A percentile compares a stretch with the other conserved stretches of the same genome.
Conservation (phyloP, 2,329 filamentous ascomycete species). For the Stachybotrys chlorohalonatus region DNA sequence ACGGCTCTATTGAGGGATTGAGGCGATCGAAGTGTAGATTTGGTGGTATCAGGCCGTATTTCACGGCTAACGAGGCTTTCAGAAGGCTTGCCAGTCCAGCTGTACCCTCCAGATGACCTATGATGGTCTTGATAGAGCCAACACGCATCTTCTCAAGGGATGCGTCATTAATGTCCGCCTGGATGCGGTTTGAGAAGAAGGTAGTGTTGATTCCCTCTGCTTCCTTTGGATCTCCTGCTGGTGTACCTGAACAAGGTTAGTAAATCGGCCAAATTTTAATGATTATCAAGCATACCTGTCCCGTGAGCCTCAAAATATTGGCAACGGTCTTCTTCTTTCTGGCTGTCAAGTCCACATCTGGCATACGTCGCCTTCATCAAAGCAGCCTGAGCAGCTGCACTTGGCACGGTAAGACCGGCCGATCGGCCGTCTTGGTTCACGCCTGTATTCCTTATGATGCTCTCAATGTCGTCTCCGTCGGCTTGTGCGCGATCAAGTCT, state of each 20-base stretch:
- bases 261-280: background rate
- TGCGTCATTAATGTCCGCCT: background rate
- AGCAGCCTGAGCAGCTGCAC: conserved; percentile 24
- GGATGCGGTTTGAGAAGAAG: conserved; percentile 14
- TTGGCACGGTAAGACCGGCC: conserved; percentile 26
- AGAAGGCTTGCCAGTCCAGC: conserved; percentile 37
- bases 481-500: conserved; percentile 25
- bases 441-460: conserved; percentile 24
- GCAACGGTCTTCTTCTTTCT: conserved; percentile 15
- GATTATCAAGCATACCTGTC: background rate
- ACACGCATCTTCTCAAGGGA: conserved; percentile 12
- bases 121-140: conserved; percentile 36
- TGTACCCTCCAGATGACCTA: conserved; percentile 39
- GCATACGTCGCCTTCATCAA: conserved; percentile 28
- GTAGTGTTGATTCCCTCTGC: conserved; percentile 33
- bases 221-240: conserved; percentile 40
- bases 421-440: conserved; percentile 29
- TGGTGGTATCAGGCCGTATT: conserved; percentile 34
- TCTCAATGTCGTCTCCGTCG: conserved; percentile 22
- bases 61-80: conserved; percentile 36
- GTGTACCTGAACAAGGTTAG: conserved; percentile 4
- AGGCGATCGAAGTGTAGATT: conserved; percentile 37
- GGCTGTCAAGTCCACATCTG: conserved; percentile 23
- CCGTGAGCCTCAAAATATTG: conserved; percentile 35
- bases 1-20: conserved; percentile 25